phyloP scores from a whole-genome alignment of 257 asterid genomes.

The Marsdenia floribunda region DNA sequence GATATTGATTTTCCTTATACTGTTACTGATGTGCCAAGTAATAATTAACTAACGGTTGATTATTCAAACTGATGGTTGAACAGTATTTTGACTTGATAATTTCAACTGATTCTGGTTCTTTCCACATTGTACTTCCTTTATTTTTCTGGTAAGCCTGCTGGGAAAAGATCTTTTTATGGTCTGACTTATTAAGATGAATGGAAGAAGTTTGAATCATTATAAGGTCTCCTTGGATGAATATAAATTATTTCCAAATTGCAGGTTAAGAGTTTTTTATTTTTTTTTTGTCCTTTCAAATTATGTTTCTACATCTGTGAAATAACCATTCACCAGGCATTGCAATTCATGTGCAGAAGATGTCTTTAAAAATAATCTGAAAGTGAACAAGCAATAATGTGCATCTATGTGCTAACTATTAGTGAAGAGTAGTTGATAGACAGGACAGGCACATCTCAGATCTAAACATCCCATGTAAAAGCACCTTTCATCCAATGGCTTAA shows the following conservation, averaged over 20 bases:
- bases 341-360: background rate
- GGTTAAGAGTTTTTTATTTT: background rate
- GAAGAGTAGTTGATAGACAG: background rate
- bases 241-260: background rate
- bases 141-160: background rate
- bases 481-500: background rate
- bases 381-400: background rate
- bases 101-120: background rate
- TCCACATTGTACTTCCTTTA: background rate
- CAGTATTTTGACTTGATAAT: background rate
- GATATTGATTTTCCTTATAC: background rate
- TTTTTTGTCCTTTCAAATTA: background rate
- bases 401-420: background rate
- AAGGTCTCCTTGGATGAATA: background rate
- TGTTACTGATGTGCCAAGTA: background rate
- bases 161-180: background rate
- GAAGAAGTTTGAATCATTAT: background rate
- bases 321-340: no score
- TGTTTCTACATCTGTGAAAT: background rate
- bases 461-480: background rate
- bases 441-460: background rate
- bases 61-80: background rate
- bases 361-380: no score
- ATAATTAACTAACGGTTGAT: background rate
- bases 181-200: background rate